Evolutionary conservation across 2,329 filamentous ascomycete species (phyloP).

Genomic region (Chalaropsis thielavioides): DNA sequence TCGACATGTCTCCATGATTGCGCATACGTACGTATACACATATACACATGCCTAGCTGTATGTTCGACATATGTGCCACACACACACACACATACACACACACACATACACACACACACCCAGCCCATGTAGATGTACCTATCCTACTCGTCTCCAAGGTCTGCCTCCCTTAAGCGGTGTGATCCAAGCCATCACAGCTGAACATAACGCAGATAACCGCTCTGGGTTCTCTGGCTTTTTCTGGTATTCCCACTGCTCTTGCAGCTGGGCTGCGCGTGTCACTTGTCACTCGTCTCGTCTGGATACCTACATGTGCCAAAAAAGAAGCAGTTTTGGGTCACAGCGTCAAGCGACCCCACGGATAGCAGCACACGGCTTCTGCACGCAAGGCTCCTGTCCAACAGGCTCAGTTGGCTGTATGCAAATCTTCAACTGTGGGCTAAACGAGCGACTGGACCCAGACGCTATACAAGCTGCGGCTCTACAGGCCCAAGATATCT

Average conservation of each 20-base stretch:
- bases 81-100: background rate
- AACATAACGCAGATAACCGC: background rate
- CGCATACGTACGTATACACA: background rate
- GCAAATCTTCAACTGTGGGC: background rate
- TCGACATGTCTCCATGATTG: too few species aligned
- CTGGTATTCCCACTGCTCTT: background rate
- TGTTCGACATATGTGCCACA: background rate
- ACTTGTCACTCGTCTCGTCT: background rate
- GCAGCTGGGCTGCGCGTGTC: background rate
- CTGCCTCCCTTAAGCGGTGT: background rate
- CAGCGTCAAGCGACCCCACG: background rate
- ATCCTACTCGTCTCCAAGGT: background rate
- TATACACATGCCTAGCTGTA: background rate
- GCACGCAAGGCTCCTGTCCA: background rate
- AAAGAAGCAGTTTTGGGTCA: background rate
- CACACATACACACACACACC: background rate
- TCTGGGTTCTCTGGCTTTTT: background rate
- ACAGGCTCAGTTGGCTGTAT: background rate
- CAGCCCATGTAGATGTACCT: background rate
- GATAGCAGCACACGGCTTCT: background rate
- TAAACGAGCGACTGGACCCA: too few species aligned
- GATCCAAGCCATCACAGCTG: background rate
- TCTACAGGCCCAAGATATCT: background rate
- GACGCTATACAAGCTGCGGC: background rate
- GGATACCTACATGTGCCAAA: constrained; percentile 1